These are phyloP conservation scores for Powellomyces hirtus DNA, from an alignment of 192 early-diverging fungal genomes.

Conservation along the genomic window DNA sequence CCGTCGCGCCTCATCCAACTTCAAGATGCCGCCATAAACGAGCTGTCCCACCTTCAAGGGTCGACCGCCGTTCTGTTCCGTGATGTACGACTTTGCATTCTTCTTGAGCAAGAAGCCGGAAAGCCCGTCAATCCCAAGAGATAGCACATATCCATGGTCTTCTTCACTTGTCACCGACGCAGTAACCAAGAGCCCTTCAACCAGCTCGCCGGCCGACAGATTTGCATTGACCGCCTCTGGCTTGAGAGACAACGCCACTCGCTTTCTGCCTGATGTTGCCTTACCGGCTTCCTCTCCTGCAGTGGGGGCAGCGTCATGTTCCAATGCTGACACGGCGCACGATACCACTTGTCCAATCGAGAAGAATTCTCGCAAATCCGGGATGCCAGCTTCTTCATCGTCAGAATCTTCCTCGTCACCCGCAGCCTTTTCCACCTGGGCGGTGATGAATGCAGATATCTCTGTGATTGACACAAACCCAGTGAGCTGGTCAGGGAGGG, in stretches of 20 bases:
- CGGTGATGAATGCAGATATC: constrained; percentile 72
- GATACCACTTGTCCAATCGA: constrained; percentile 81
- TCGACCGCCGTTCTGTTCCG: constrained; percentile 38
- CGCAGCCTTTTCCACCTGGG: constrained; percentile 67
- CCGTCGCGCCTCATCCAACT: constrained; percentile 59
- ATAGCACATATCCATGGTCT: constrained; percentile 90
- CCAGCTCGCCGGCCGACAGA: constrained; percentile 62
- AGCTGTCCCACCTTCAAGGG: constrained; percentile 71
- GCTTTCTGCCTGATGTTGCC: constrained; percentile 41
- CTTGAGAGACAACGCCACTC: constrained; percentile 74
- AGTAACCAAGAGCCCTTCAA: constrained; percentile 69
- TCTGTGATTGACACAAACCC: constrained; percentile 87
- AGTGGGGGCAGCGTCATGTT: constrained; percentile 14
- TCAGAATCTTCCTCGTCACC: constrained; percentile 56
- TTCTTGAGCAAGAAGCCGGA: constrained; percentile 74
- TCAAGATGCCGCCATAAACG: constrained; percentile 63
- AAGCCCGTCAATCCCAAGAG: constrained; percentile 65
- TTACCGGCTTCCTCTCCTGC: constrained; percentile 24
- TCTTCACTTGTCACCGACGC: constrained; percentile 78
- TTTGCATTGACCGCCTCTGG: constrained; percentile 76
- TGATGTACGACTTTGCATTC: constrained; percentile 44
- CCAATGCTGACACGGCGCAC: constrained; percentile 64
- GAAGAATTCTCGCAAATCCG: constrained; percentile 68
- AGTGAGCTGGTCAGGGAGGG: constrained; percentile 80
- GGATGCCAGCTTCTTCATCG: constrained; percentile 54